Conservation (phyloP, 805 yeast genomes). For the Kuraishia piskuri region DNA sequence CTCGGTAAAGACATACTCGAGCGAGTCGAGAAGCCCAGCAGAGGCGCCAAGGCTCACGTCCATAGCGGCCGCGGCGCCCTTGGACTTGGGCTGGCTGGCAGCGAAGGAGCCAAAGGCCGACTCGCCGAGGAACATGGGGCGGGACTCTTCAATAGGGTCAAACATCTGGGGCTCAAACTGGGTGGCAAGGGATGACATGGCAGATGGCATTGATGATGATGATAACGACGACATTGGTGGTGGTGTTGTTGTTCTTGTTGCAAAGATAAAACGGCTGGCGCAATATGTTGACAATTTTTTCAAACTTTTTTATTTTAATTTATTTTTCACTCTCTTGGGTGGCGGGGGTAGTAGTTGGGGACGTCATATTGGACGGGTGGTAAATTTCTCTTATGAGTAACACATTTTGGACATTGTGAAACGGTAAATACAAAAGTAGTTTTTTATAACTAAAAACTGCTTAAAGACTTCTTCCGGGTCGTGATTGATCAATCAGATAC, state of each 20-base stretch:
- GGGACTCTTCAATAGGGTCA: background rate
- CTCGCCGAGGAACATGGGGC: slow-evolving; percentile 23
- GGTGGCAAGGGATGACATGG: background rate
- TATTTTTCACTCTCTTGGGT: background rate
- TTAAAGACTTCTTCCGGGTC: slow-evolving; percentile 2
- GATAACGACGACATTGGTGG: slow-evolving; percentile 3
- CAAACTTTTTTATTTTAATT: background rate
- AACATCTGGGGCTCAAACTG: background rate
- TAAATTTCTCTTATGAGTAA: slow-evolving; percentile 11
- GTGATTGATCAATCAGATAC: slow-evolving; percentile 1
- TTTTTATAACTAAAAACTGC: background rate
- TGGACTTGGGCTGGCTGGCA: slow-evolving; percentile 3
- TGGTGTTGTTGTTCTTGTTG: background rate
- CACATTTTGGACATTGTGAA: slow-evolving; percentile 12
- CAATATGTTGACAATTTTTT: background rate
- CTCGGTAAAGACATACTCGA: background rate
- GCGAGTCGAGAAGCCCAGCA: background rate
- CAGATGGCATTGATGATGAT: slow-evolving; percentile 4
- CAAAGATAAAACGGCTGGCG: background rate
- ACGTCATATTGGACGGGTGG: slow-evolving; percentile 19
- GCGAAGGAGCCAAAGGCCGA: slow-evolving; percentile 20
- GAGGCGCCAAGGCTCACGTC: slow-evolving; percentile 1
- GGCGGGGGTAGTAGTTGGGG: slow-evolving; percentile 2
- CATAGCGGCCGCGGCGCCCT: background rate
- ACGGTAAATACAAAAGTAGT: slow-evolving; percentile 8